phyloP scores from a whole-genome alignment of 2,329 filamentous ascomycete species.

The Fusarium humuli region DNA sequence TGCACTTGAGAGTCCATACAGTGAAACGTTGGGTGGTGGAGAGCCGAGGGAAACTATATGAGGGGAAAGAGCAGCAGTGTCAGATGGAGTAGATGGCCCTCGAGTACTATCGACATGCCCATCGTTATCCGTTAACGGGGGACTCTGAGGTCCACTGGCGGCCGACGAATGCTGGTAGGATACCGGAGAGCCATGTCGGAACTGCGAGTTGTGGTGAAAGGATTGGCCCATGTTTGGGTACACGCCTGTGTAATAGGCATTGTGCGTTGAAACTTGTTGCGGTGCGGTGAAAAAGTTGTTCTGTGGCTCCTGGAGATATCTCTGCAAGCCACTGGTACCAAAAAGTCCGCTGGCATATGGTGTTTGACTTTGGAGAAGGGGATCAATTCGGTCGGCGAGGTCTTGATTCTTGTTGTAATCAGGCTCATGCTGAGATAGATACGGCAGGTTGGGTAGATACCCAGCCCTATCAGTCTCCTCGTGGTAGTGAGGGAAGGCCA shows the following conservation, averaged over 20 bases:
- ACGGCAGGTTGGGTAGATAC: background rate
- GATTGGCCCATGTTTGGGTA: constrained; percentile 14
- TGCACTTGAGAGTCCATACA: constrained; percentile 25
- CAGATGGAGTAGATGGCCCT: constrained; percentile 37
- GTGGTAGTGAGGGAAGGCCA: constrained; percentile 7
- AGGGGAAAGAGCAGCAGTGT: constrained; percentile 23
- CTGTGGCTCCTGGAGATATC: constrained; percentile 30
- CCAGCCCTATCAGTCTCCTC: background rate
- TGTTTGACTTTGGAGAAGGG: constrained; percentile 15
- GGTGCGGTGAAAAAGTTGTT: constrained; percentile 6
- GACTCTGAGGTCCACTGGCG: constrained; percentile 35
- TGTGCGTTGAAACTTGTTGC: background rate
- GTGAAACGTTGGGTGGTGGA: constrained; percentile 19
- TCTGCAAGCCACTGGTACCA: constrained; percentile 25
- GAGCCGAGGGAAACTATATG: constrained; percentile 14
- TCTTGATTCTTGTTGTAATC: constrained; percentile 9
- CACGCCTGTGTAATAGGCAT: background rate
- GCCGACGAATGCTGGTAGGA: constrained; percentile 35
- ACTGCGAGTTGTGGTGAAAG: constrained; percentile 1
- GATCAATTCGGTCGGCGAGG: constrained; percentile 24
- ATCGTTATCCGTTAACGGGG: constrained; percentile 34
- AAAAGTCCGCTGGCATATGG: background rate
- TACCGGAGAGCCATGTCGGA: constrained; percentile 32
- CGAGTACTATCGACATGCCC: constrained; percentile 25
- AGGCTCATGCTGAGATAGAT: background rate